Evolutionary conservation across 148 eudicot species (phyloP).

Genomic region (Tetragonia tetragonoides): DNA sequence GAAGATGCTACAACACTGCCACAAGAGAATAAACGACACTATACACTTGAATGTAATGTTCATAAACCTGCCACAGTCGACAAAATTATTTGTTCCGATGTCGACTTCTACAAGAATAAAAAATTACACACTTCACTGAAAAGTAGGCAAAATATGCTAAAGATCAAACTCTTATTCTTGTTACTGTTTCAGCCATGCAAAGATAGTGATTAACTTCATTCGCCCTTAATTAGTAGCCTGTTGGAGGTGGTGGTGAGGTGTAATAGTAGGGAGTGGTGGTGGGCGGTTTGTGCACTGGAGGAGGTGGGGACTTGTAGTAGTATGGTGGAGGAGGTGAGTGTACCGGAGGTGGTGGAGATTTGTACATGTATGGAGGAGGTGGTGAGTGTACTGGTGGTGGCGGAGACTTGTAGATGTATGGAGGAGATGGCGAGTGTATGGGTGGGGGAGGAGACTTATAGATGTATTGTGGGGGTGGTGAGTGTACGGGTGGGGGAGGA

Average conservation of each 20-base stretch:
- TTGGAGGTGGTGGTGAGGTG: background rate
- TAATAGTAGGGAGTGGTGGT: too few species aligned
- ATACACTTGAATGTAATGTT: background rate
- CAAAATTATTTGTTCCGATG: background rate
- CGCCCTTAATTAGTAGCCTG: background rate
- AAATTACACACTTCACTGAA: too few species aligned
- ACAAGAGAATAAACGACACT: background rate
- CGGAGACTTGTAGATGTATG: background rate
- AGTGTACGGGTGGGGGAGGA: constrained; percentile 17
- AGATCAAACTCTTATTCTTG: too few species aligned
- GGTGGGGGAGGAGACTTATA: constrained; percentile 21
- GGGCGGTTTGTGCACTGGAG: too few species aligned
- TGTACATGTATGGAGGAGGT: constrained; percentile 9
- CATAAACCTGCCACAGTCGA: background rate
- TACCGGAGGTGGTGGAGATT: constrained; percentile 7
- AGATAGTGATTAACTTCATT: background rate
- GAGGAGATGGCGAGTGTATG: background rate
- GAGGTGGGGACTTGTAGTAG: background rate
- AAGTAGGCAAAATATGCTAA: too few species aligned
- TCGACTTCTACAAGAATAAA: background rate
- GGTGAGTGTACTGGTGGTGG: constrained; percentile 4
- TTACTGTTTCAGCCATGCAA: background rate
- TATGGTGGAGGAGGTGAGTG: constrained; percentile 13
- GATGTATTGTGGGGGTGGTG: constrained; percentile 16
- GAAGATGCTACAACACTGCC: background rate